Conservation (phyloP, 225 moss, liverwort and hornwort species). For the Rhytidiadelphus loreus region DNA sequence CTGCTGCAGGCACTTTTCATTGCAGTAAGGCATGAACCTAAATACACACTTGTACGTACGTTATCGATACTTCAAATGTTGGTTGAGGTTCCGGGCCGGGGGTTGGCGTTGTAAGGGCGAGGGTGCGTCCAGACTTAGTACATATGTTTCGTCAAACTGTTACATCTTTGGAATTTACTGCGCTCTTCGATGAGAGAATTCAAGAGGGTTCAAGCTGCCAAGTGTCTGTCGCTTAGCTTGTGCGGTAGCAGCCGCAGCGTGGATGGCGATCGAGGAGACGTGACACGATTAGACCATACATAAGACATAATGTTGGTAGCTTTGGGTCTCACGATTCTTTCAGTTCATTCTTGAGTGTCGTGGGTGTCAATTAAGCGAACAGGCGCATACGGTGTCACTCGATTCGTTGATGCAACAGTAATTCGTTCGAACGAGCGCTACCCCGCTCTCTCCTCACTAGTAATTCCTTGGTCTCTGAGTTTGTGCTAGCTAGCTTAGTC, state of each 20-base stretch:
- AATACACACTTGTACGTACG: background rate
- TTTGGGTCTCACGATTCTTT: background rate
- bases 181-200: background rate
- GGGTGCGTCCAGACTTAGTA: background rate
- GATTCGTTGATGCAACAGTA: background rate
- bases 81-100: background rate
- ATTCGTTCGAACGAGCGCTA: background rate
- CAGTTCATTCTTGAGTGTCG: background rate
- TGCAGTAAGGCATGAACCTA: too few relatives aligned
- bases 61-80: background rate
- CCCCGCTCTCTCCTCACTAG: background rate
- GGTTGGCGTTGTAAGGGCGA: background rate
- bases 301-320: too few relatives aligned
- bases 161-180: background rate
- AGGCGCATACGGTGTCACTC: background rate
- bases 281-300: background rate
- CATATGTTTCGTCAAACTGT: background rate
- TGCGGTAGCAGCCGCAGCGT: background rate
- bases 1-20: too few relatives aligned
- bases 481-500: background rate
- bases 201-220: background rate
- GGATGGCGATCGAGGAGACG: background rate
- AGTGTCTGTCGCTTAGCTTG: background rate
- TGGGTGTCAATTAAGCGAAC: background rate
- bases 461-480: background rate